phyloP scores from a whole-genome alignment of 331 rosid species.

The Cydonia oblonga region DNA sequence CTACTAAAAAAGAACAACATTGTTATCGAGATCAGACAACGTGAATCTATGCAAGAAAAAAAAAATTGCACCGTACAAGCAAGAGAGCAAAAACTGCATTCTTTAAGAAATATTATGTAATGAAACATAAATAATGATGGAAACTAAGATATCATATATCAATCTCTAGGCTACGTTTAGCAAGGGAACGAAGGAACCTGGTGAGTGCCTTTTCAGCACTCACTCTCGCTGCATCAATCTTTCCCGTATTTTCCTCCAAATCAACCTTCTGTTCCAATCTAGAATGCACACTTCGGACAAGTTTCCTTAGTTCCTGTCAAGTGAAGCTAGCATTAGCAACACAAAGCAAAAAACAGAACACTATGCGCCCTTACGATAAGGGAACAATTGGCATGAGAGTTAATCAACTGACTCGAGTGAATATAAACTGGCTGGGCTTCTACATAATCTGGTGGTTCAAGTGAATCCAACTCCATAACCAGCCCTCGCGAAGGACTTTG shows the following conservation, averaged over 20 bases:
- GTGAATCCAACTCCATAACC: not conserved
- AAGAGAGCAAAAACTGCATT: not conserved
- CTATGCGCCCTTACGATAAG: not conserved
- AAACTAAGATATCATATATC: not conserved
- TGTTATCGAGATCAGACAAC: not conserved
- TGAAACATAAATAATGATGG: not conserved
- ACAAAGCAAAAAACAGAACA: not conserved
- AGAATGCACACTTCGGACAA: constrained; percentile 50
- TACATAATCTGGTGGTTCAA: not conserved
- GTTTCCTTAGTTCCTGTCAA: constrained; percentile 72
- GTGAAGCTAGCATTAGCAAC: constrained; percentile 2
- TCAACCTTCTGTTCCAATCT: constrained; percentile 29
- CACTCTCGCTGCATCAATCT: constrained; percentile 21
- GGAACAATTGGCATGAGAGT: not conserved
- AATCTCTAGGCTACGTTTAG: constrained; percentile 34
- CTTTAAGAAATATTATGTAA: not conserved
- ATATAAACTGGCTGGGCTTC: not conserved
- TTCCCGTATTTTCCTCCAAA: constrained; percentile 36
- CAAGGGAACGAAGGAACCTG: constrained; percentile 53
- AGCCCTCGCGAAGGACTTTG: not conserved
- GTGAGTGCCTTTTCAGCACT: constrained; percentile 54
- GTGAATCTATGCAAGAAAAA: not conserved
- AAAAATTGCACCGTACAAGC: not conserved
- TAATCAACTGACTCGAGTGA: not conserved
- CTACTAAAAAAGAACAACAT: not conserved